Evolutionary conservation across 805 yeast species (phyloP), one percentile per base, ranked within the genome.

Genomic region (Priceomyces haplophilus): DNA sequence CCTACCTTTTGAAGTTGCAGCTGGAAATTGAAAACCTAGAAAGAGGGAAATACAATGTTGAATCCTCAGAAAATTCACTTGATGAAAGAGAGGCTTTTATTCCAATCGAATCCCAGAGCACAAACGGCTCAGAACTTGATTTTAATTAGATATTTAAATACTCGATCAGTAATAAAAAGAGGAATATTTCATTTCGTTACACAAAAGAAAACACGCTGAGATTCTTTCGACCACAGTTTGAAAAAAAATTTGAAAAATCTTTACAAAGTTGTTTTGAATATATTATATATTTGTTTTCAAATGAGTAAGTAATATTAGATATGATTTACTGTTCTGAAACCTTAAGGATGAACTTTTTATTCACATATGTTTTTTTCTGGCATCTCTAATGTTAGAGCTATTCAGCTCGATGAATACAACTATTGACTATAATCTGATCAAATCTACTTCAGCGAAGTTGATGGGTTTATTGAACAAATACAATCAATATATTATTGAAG

Each of bases 371-470:
- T 80, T 81, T n/a, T 83, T 83, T 84, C 90, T 84, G 90, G 90
- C 90, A 84, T 84, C 90, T 84, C 89, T 84, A 84, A 83, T 83
- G 86, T 82, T 83, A 84, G 89, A 72, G 78, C 80, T 75, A 70
- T 66, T 69, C 75, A 72, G 82, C 76, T 81, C 89, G 75, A 82
- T 84, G 90, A 84, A 76, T 84, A 75, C 80, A 82, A 80, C 76
- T 69, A 57, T 78, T 80, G 85, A 80, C 85, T 67, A 69, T 56
- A 69, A 75, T 79, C 85, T 79, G 85, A 81, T 66, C 51, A 27
- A 10, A 12, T 10, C 31, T 27, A 6, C 15, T 27, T 27, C n/a
- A 27, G 8, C 5, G 31, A 27, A 27, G 31, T n/a, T 12, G 31
- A 10, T 27, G 31, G 11, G 15, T 27, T 27, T n/a, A 27, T 6